These are phyloP conservation scores for Leccinum truebloodii DNA, from an alignment of 768 basidiomycete genomes.

Conservation along the genomic window DNA sequence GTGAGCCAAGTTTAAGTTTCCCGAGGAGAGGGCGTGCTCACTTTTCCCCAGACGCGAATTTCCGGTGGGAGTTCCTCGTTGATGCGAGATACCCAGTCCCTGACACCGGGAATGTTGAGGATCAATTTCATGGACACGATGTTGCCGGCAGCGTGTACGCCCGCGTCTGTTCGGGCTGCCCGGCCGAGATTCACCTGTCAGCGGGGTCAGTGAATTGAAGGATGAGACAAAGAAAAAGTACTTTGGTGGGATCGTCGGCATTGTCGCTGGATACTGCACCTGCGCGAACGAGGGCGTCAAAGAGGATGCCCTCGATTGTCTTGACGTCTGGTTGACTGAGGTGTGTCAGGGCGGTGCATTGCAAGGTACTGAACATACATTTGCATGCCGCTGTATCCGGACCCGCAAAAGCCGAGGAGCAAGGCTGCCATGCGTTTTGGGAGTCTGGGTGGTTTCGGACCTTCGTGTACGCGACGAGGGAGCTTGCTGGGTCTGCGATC, in stretches of 20 bases:
- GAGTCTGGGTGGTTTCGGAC: constrained; percentile 51
- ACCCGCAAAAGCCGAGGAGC: constrained; percentile 88
- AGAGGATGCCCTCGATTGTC: constrained; percentile 91
- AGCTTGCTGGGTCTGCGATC: not conserved
- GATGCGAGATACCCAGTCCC: constrained; percentile 67
- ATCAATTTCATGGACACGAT: constrained; percentile 92
- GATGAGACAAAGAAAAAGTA: constrained; percentile 25
- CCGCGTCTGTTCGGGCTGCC: constrained; percentile 94
- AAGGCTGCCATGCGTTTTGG: constrained; percentile 87
- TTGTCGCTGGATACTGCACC: constrained; percentile 97
- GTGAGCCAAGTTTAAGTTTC: not conserved
- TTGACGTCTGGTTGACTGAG: constrained; percentile 63
- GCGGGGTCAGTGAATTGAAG: not conserved
- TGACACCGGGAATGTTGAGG: constrained; percentile 65
- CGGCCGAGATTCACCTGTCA: constrained; percentile 79
- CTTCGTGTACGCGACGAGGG: constrained; percentile 1
- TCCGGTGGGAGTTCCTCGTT: constrained; percentile 90
- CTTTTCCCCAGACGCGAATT: constrained; percentile 91
- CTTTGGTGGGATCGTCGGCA: constrained; percentile 87
- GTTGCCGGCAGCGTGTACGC: constrained; percentile 97
- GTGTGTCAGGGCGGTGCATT: not conserved
- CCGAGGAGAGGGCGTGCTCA: constrained; percentile 38
- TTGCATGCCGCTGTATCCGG: constrained; percentile 94
- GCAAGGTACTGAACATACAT: constrained; percentile 58
- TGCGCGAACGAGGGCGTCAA: constrained; percentile 82